A percentile compares a stretch with the other conserved stretches of the same genome.
These are phyloP conservation scores for Cunninghamia lanceolata DNA, from an alignment of 75 land plant genomes.

Conservation along the genomic window DNA sequence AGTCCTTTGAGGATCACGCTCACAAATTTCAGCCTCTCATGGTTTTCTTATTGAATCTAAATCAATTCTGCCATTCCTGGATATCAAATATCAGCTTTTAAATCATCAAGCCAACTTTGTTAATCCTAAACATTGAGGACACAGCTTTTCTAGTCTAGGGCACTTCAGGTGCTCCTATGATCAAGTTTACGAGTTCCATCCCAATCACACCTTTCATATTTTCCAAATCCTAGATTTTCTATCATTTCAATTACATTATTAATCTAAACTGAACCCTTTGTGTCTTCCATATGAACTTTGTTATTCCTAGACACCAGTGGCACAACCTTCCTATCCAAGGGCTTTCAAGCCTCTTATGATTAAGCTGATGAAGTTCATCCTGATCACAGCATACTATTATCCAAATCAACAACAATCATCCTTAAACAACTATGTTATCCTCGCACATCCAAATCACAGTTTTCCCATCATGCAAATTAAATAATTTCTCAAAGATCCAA, in stretches of 20 bases:
- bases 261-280: too few relatives aligned
- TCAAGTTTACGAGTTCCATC: too few relatives aligned
- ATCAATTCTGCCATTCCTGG: background rate
- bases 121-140: background rate
- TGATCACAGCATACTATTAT: too few relatives aligned
- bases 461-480: background rate
- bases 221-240: too few relatives aligned
- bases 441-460: background rate
- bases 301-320: background rate
- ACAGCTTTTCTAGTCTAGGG: too few relatives aligned
- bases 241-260: too few relatives aligned
- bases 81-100: background rate
- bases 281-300: too few relatives aligned
- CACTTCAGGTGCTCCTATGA: too few relatives aligned
- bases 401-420: background rate
- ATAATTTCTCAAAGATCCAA: too few relatives aligned
- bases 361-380: background rate
- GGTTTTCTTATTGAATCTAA: background rate
- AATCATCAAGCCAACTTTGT: background rate
- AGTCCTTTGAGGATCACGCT: background rate
- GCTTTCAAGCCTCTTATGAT: background rate
- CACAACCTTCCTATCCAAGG: background rate
- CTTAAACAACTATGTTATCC: background rate
- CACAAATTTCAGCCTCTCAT: background rate
- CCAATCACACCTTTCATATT: too few relatives aligned